These are phyloP conservation scores for Cutaneotrichosporon cavernicola DNA, from an alignment of 1,284 basidiomycete genomes.

Conservation along the genomic window DNA sequence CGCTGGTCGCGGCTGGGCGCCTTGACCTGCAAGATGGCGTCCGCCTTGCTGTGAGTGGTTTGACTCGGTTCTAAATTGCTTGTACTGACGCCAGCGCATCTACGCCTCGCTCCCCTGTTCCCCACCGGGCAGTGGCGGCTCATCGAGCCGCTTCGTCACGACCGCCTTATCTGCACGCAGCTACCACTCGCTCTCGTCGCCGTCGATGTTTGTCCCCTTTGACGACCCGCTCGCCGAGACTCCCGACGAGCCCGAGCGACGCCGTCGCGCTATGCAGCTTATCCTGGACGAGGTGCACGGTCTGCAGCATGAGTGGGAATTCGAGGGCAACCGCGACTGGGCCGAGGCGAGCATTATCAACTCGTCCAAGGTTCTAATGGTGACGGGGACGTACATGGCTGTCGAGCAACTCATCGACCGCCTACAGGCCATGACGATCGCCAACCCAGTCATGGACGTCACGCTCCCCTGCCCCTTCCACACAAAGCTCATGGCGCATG, in stretches of 20 bases:
- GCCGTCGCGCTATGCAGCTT: conserved; percentile 47
- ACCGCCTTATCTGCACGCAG: conserved; percentile 49
- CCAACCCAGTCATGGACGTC: conserved; percentile 53
- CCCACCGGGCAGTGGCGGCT: conserved; percentile 24
- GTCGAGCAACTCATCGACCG: conserved; percentile 47
- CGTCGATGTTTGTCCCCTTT: conserved; percentile 35
- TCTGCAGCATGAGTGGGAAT: conserved; percentile 42
- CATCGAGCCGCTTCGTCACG: conserved; percentile 35
- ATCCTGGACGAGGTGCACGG: conserved; percentile 49
- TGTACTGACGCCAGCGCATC: conserved; percentile 27
- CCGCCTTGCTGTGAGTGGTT: conserved; percentile 32
- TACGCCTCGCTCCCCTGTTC: conserved; percentile 42
- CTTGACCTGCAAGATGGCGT: conserved; percentile 48
- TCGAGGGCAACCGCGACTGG: conserved; percentile 44
- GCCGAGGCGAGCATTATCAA: conserved; percentile 51
- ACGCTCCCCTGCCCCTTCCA: conserved; percentile 51
- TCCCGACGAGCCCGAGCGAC: conserved; percentile 32
- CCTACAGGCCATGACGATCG: conserved; percentile 45
- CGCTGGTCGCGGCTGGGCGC: conserved; percentile 47
- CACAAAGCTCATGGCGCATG: conserved; percentile 50
- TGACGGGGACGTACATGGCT: conserved; percentile 47
- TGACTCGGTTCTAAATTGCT: background rate
- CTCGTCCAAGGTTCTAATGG: conserved; percentile 48
- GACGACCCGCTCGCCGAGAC: conserved; percentile 27
- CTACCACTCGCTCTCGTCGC: conserved; percentile 48